Evolutionary conservation across 75 land plant genomes (phyloP).

Genomic region (Picea sitchensis): DNA sequence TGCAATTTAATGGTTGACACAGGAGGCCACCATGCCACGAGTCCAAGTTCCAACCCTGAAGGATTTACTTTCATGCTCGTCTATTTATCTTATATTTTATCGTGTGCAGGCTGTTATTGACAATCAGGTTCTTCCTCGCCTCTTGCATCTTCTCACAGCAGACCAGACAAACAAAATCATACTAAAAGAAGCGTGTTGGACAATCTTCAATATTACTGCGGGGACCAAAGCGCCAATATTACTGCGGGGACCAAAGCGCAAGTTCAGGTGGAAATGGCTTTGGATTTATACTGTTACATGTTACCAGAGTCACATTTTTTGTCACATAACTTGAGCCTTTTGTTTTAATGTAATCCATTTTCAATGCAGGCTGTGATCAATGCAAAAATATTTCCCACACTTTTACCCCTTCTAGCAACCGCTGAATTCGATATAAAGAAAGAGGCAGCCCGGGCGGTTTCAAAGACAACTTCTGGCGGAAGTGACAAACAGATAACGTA

Average conservation of each 20-base stretch:
- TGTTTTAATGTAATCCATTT: not conserved
- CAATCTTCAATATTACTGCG: constrained; percentile 6
- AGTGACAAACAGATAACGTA: constrained; percentile 78
- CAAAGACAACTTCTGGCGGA: constrained; percentile 86
- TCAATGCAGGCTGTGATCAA: constrained; percentile 73
- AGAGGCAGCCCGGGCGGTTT: constrained; percentile 92
- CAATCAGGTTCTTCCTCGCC: constrained; percentile 13
- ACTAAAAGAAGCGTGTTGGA: constrained; percentile 27
- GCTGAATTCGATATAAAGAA: constrained; percentile 88
- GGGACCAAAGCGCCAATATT: not conserved
- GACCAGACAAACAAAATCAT: constrained; percentile 19
- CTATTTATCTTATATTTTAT: too few species aligned
- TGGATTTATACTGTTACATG: too few species aligned
- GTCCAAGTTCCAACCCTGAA: too few species aligned
- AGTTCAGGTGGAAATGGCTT: constrained; percentile 15
- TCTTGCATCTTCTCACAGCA: constrained; percentile 10
- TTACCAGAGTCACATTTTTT: too few species aligned
- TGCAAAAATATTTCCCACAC: constrained; percentile 68
- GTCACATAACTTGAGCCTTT: too few species aligned
- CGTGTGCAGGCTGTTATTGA: constrained; percentile 7
- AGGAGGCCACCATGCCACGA: too few species aligned
- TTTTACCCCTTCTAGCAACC: constrained; percentile 59
- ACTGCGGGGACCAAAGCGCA: constrained; percentile 26
- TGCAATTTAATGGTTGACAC: too few species aligned
- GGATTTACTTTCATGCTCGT: too few species aligned